These are phyloP conservation scores for Fusarium fracticaudum DNA, from an alignment of 2,329 filamentous ascomycete species.

Conservation along the genomic window DNA sequence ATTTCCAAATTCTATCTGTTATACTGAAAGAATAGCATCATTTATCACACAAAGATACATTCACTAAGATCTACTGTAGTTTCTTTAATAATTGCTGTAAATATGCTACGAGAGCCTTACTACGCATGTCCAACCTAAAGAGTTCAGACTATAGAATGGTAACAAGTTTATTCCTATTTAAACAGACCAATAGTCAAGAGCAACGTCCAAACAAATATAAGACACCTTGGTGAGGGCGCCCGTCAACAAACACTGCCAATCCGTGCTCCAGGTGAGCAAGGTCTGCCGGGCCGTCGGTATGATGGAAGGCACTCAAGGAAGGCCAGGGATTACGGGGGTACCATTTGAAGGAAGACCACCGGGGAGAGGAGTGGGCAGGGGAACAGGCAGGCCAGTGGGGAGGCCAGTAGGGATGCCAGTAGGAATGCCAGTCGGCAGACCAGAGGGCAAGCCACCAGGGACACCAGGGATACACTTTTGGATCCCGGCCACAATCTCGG, in stretches of 20 bases:
- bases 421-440: neutral
- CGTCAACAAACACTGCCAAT: rapidly evolving
- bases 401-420: neutral
- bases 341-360: neutral
- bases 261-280: rapidly evolving
- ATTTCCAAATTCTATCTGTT: too few species aligned
- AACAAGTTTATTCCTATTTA: rapidly evolving
- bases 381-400: neutral
- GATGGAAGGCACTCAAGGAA: neutral
- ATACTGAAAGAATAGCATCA: rapidly evolving
- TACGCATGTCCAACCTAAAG: neutral
- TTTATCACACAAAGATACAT: rapidly evolving
- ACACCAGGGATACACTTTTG: neutral
- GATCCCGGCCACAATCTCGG: neutral
- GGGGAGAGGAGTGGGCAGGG: neutral
- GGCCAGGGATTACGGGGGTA: neutral
- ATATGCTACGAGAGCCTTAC: rapidly evolving
- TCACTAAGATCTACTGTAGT: neutral
- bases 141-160: too few species aligned
- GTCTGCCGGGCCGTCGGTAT: rapidly evolving
- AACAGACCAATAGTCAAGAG: rapidly evolving
- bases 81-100: neutral
- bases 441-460: neutral
- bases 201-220: rapidly evolving
- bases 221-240: rapidly evolving